Evolutionary conservation across 495 filamentous ascomycete genomes (phyloP), one percentile per base, ranked within the genome.

Genomic region (Trichoderma reesei): DNA sequence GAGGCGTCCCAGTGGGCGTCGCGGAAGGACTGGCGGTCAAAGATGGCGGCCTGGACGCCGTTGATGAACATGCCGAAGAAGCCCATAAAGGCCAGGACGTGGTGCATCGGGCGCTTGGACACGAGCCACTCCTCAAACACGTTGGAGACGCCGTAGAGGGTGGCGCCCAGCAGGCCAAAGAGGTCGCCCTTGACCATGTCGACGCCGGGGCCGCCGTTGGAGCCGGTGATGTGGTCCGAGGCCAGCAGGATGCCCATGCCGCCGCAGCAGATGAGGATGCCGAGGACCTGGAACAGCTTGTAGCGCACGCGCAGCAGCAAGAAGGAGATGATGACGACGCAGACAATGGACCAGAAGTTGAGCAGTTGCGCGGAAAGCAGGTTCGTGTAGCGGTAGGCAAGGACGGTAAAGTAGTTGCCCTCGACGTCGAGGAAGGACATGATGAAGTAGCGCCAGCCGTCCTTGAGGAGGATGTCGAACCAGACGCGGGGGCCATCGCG

Each of bases 281-380:
- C 94, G 33, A 82, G 63, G 63, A 96, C 83, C 76, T 98, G 95
- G 33, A 88, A 81, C 68, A 81, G 75, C 73, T 91, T 89, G 79
- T 98, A 98, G 63, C 94, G 90, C 33, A 98, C 94, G 41, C 79
- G 79, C 33, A 98, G 83, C 71, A 96, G 80, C 54, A 86, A 59
- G 75, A 92, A 90, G 9, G 92, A 96, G 69, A 97, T 75, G 65
- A 88, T 72, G 34, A 98, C 91, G 36, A 98, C 94, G 64, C 94
- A 86, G 20, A 93, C 90, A 66, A 98, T 98, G 68, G 92, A 88
- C 93, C 94, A 98, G 83, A 98, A 98, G 81, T 96, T 96, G 76
- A 98, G 92, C 39, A 98, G 82, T 77, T 97, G 92, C 9, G 90
- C 92, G 62, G 90, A 94, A 38, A 94, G 84, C 72, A 92, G 88